Evolutionary conservation across 2,329 filamentous ascomycete species (phyloP).

Genomic region (Botryotinia globosa): DNA sequence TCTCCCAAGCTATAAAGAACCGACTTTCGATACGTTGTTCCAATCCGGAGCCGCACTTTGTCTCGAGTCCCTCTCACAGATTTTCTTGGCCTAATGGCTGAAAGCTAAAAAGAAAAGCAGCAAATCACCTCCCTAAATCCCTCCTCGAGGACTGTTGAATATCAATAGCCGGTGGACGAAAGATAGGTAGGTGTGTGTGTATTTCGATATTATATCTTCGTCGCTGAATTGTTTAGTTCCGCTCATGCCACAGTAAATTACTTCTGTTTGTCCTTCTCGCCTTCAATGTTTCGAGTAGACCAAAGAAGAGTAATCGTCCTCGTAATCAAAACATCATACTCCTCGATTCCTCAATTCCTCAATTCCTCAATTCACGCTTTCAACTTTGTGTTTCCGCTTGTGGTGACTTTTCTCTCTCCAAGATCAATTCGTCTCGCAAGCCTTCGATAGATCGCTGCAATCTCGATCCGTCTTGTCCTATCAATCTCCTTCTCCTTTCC

Average conservation of each 20-base stretch:
- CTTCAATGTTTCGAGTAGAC: background rate
- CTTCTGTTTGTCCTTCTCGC: background rate
- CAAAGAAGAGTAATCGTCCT: background rate
- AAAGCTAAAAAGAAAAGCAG: background rate
- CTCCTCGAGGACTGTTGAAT: background rate
- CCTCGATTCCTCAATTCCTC: background rate
- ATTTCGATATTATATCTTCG: background rate
- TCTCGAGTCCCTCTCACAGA: slow-evolving; percentile 16
- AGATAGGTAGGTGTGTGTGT: background rate
- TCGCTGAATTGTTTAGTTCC: background rate
- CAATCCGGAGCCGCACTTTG: slow-evolving; percentile 13
- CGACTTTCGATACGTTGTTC: slow-evolving; percentile 9
- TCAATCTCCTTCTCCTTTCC: slow-evolving; percentile 16
- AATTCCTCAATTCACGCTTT: background rate
- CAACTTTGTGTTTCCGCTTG: background rate
- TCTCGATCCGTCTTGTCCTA: background rate
- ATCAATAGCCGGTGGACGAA: background rate
- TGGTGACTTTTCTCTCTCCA: background rate
- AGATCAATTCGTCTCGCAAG: background rate
- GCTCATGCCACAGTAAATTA: background rate
- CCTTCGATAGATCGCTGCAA: background rate
- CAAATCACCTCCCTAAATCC: background rate
- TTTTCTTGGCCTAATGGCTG: background rate
- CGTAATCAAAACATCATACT: slow-evolving; percentile 9
- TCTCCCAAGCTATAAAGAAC: background rate